phyloP scores from a whole-genome alignment of 2,329 filamentous ascomycete genomes.

The Botrytis squamosa region DNA sequence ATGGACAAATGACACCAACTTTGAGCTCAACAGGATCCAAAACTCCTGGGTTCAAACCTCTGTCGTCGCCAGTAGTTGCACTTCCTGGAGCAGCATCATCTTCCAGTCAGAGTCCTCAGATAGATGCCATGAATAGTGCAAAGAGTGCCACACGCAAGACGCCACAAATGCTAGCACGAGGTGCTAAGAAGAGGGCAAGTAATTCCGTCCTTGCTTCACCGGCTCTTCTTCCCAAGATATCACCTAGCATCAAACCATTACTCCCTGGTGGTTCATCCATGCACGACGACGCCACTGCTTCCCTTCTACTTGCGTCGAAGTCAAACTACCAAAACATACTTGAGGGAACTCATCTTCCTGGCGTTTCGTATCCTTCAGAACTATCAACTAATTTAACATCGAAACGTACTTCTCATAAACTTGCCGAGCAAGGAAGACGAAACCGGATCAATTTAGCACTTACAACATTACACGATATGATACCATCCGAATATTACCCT shows the following conservation, averaged over 20 bases:
- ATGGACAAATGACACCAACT: slow-evolving; percentile 54
- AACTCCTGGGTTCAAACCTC: slow-evolving; percentile 41
- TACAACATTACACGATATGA: slow-evolving; percentile 64
- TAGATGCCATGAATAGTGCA: slow-evolving; percentile 53
- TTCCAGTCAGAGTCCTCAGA: slow-evolving; percentile 51
- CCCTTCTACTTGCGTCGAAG: slow-evolving; percentile 83
- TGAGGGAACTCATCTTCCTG: slow-evolving; percentile 86
- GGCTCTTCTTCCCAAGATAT: slow-evolving; percentile 83
- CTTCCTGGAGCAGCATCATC: slow-evolving; percentile 44
- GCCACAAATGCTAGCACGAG: slow-evolving; percentile 53
- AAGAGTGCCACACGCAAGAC: slow-evolving; percentile 48
- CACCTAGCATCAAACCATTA: slow-evolving; percentile 89
- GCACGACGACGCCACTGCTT: slow-evolving; percentile 54
- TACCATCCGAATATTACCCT: slow-evolving; percentile 58
- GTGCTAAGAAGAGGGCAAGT: slow-evolving; percentile 68
- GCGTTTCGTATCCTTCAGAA: slow-evolving; percentile 85
- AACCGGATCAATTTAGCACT: slow-evolving; percentile 95
- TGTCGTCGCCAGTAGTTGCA: slow-evolving; percentile 47
- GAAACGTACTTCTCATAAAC: slow-evolving; percentile 96
- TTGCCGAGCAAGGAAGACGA: slow-evolving; percentile 91
- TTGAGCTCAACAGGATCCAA: slow-evolving; percentile 43
- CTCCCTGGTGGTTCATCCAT: slow-evolving; percentile 61
- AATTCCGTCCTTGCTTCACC: slow-evolving; percentile 79
- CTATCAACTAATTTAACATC: slow-evolving; percentile 92
- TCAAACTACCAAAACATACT: slow-evolving; percentile 98